These are phyloP conservation scores for Botrytis pseudocinerea DNA, from an alignment of 2,329 filamentous ascomycete species.

Conservation along the genomic window DNA sequence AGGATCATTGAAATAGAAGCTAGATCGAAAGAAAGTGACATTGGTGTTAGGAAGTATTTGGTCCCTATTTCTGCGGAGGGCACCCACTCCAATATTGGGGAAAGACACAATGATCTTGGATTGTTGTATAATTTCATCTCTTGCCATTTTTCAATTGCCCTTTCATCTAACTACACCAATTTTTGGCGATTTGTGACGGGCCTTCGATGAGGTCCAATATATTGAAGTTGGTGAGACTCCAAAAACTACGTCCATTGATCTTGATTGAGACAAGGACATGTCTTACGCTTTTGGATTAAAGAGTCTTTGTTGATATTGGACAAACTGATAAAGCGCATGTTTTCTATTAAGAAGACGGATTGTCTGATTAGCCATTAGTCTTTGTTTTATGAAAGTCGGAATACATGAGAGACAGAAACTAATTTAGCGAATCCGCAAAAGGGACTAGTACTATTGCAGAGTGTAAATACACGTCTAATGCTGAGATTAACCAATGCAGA, in stretches of 20 bases:
- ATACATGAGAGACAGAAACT: neutral
- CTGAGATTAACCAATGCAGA: neutral
- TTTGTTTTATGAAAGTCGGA: neutral
- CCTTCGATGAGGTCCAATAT: neutral
- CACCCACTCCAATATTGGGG: neutral
- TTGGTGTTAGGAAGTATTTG: neutral
- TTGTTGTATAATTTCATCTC: neutral
- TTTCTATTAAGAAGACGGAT: neutral
- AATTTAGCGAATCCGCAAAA: neutral
- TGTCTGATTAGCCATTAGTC: neutral
- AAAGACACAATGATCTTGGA: neutral
- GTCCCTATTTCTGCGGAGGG: neutral
- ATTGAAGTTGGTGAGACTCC: neutral
- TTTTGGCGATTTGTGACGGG: neutral
- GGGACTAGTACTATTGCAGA: neutral
- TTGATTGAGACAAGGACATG: neutral
- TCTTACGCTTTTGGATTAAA: neutral
- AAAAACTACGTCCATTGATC: neutral
- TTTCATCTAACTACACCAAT: neutral
- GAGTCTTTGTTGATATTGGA: neutral
- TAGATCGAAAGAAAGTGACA: neutral
- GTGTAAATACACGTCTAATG: neutral
- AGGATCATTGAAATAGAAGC: neutral
- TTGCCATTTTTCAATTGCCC: neutral
- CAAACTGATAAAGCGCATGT: neutral